Evolutionary conservation across 2,329 filamentous ascomycete genomes (phyloP), one percentile per base, ranked within the genome.

Genomic region (Alternaria alternata): DNA sequence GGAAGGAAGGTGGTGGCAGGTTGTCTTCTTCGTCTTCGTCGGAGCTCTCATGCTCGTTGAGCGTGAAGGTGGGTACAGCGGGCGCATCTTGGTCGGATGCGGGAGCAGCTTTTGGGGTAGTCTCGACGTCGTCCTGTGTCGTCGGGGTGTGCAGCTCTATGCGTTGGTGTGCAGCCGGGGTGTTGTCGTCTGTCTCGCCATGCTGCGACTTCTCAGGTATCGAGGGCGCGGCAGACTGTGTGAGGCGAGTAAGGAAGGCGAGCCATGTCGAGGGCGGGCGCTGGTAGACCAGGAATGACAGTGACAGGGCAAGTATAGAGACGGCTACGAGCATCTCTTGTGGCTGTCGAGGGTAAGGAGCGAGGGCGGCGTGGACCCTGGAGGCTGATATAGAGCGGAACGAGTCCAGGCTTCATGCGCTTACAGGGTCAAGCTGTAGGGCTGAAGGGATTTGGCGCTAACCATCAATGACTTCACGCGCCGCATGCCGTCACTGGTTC

Each of bases 1-100:
- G 81, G 53, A 83, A 83, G 0, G 75, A 79, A 22, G 81, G 79
- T 5, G 76, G 78, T 9, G 76, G 78, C 3, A 80, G 63, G 32
- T 74, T 71, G 51, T 78, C 75, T 42, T 75, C 70, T 22, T 77
- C 73, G 8, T 26, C 61, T 9, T 69, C 64, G 26, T 75, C 74
- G 24, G 69, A 71, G 59, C 70, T 73, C 30, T 74, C 67, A 43
- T 78, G 70, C 49, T 70, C 67, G n/a, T 71, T 72, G 54, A 80
- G 75, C 18, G 78, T 72, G 62, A 80, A 79, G 39, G 74, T 73
- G 7, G 76, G 76, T 34, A 77, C 68, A 7, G 70, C 54, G 22
- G 60, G 61, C 39, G 59, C 69, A 59, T 69, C 53, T 22, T 62
- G 28, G 8, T 59, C 54, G 11, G 62, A 43, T 36, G 51, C 62